Evolutionary conservation across 306 rosid species (phyloP).

Genomic region (Sicyos baderoa): DNA sequence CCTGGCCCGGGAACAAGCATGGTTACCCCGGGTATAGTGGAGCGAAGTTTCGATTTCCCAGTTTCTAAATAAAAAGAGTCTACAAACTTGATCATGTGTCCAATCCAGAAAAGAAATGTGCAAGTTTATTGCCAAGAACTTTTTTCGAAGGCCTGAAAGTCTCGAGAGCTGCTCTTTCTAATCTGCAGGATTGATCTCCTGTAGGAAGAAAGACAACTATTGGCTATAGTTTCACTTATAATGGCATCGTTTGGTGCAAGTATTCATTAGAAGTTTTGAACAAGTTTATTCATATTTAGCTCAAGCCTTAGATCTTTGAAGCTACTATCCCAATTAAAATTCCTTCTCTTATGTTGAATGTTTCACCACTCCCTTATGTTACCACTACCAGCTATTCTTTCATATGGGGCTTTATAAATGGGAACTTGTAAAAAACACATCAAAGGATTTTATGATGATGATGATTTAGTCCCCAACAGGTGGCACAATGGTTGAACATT

Average conservation of each 20-base stretch:
- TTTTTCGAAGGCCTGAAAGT: not conserved
- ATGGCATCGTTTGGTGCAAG: not conserved
- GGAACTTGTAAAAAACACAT: not conserved
- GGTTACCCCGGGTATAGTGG: too few relatives aligned
- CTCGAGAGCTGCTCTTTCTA: not conserved
- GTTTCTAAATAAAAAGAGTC: too few relatives aligned
- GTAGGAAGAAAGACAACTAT: not conserved
- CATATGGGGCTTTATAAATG: not conserved
- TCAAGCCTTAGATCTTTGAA: not conserved
- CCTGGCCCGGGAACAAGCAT: too few relatives aligned
- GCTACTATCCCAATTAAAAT: not conserved
- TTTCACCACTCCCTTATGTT: not conserved
- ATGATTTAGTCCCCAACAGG: too few relatives aligned
- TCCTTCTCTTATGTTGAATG: not conserved
- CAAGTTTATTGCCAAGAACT: not conserved
- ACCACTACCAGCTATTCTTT: not conserved
- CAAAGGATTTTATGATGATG: not conserved
- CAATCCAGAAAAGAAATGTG: not conserved
- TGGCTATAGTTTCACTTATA: not conserved
- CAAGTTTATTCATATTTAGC: not conserved
- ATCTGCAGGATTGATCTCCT: not conserved
- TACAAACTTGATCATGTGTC: not conserved
- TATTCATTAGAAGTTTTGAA: not conserved
- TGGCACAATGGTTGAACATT: too few relatives aligned
- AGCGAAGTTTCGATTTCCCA: too few relatives aligned